phyloP scores from a whole-genome alignment of 2,329 filamentous ascomycete genomes.

The Neurospora sp. region DNA sequence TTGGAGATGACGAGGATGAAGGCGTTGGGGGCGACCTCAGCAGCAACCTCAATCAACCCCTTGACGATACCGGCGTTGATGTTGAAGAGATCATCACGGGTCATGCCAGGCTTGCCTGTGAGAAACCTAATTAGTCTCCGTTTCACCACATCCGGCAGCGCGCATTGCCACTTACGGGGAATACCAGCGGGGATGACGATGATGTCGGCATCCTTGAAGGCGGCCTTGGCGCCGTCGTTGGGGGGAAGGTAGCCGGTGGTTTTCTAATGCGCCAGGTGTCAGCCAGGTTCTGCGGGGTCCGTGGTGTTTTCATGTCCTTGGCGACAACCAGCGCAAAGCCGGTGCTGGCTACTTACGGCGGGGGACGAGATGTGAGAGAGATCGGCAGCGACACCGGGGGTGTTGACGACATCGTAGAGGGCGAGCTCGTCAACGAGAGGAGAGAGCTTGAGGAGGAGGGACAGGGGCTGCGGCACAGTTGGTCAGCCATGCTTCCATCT shows the following conservation, averaged over 20 bases:
- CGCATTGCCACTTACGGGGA: conserved; percentile 58
- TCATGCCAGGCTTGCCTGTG: conserved; percentile 97
- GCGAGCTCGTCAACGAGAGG: conserved; percentile 84
- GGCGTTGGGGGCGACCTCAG: conserved; percentile 83
- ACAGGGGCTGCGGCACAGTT: conserved; percentile 60
- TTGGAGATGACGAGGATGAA: conserved; percentile 97
- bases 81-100: conserved; percentile 98
- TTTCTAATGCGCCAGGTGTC: conserved; percentile 43
- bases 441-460: conserved; percentile 86
- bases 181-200: conserved; percentile 97
- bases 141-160: neutral
- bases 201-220: conserved; percentile 87
- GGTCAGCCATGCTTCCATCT: conserved; percentile 14
- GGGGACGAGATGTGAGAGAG: conserved; percentile 93
- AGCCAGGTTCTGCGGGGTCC: conserved; percentile 1
- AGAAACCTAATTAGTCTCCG: neutral
- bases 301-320: conserved; percentile 3
- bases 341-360: conserved; percentile 45
- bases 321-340: neutral
- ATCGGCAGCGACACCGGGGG: conserved; percentile 88
- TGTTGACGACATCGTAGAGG: conserved; percentile 99
- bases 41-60: conserved; percentile 79
- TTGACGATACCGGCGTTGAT: conserved; percentile 98
- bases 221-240: conserved; percentile 74
- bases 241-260: conserved; percentile 79